Base-by-base conservation (phyloP, 768 basidiomycete genomes). In the Phlegmacium glaucopus region DNA sequence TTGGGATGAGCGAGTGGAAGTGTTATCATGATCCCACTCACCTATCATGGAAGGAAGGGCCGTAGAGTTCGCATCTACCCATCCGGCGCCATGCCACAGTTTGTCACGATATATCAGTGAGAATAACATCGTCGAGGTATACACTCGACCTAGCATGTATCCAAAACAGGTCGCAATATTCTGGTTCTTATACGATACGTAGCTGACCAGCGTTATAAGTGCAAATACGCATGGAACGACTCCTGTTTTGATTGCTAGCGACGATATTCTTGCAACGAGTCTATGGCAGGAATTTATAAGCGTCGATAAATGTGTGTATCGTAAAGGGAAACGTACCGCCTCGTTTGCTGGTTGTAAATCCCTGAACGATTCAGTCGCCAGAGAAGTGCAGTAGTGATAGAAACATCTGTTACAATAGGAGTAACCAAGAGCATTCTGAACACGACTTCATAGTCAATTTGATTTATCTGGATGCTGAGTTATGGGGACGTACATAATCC, bases 71-170 rank as follows among this genome's bases (percentile, higher is more conserved):
- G 22, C 22, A n/a, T n/a, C 22, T 5, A 22, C 22, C 2, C 22
- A 3, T 2, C 22, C 22, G 22, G 3, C 22, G 22, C 2, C 22
- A 22, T 22, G 3, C 22, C 3, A 22, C 27, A 49, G 12, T 27
- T 36, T 40, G 16, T 52, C 47, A 8, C 51, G 42, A 16, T 36
- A 35, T 17, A 49, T 30, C 10, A 52, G 34, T 3, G 47, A 45
- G 43, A 39, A 52, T 6, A 52, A 34, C 51, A 52, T 45, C 1
- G 51, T 52, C 9, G 48, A 30, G 9, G 42, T 45, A 28, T 52
- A 52, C 22, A 48, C 47, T 1, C 51, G 43, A 25, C 47, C 51
- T 9, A 52, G 27, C 22, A 45, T 26, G 27, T 45, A 48, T 16
- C 39, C 41, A 18, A 52, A 48, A 10, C 42, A 44, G 4, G 37